Base-by-base conservation (phyloP, 768 basidiomycete species). In the Boletus bicolor region DNA sequence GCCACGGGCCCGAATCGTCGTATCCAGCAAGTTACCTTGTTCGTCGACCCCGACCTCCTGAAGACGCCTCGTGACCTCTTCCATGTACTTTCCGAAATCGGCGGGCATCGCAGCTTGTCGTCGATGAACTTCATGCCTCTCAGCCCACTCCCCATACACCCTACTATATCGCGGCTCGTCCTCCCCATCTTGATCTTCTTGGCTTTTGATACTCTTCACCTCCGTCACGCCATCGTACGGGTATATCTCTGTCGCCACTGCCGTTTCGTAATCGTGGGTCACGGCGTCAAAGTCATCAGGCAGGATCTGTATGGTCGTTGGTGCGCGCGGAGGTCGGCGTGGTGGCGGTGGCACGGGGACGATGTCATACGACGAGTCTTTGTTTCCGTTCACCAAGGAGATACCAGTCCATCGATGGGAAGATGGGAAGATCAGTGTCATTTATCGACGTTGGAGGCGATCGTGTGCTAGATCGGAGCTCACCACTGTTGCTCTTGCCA, bases 51-150 rank as follows among this genome's bases (percentile, higher is more conserved):
- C 67, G 62, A 76, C 48, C 60, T 63, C 56, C 58, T 72, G 63
- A 64, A 77, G 61, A 63, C 78, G 44, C 65, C 71, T 64, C 63
- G 76, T 57, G 52, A 67, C 55, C 66, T 76, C 57, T 54, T 65
- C 60, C 65, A 64, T 62, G 56, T 69, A 61, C 50, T 56, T 59
- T 37, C 61, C 69, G 30, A 69, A 61, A 44, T 72, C 63, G n/a
- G 68, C 28, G 11, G 67, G 59, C 56, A 55, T 47, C 34, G 59
- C 45, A 10, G 47, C 58, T 35, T 70, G 71, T 24, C 38, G 61
- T 43, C 64, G 59, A 37, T 71, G 61, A n/a, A 67, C 56, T 26
- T 71, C 69, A 12, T 59, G 56, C 28, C 47, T 67, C 53, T 63
- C 69, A 3, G 67, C 71, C 69, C 69, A 72, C 44, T 72, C 69